These are phyloP conservation scores for Scenedesmus sp. DNA, from an alignment of 163 green algal genomes.

Conservation along the genomic window DNA sequence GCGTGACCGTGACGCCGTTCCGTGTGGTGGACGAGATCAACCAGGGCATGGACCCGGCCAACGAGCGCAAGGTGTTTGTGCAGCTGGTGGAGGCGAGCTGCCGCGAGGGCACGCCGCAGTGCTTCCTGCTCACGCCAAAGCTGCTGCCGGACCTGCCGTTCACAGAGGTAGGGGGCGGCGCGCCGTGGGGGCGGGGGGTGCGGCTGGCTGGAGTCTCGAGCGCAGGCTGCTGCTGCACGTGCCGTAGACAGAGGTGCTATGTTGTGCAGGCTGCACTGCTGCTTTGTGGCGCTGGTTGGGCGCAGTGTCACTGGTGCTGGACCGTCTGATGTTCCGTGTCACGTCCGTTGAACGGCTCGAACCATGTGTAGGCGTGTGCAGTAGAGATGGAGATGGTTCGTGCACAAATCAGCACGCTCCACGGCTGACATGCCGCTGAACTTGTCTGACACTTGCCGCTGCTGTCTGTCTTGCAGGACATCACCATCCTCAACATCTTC, in stretches of 20 bases:
- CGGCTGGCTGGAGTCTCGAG: neutral
- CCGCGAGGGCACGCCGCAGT: constrained; percentile 80
- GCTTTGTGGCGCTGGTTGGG: neutral
- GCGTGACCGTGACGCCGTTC: constrained; percentile 94
- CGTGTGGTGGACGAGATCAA: constrained; percentile 99
- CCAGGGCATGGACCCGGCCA: constrained; percentile 97
- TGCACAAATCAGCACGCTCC: neutral
- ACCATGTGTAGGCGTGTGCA: neutral
- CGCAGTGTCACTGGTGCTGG: neutral
- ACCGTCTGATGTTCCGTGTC: neutral
- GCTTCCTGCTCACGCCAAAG: constrained; percentile 99
- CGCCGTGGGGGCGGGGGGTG: too few species aligned
- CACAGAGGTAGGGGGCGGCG: constrained; percentile 48
- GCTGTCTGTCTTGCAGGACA: constrained; percentile 57
- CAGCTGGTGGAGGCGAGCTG: constrained; percentile 83
- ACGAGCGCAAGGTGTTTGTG: constrained; percentile 97
- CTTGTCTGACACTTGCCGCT: neutral
- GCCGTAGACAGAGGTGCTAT: neutral
- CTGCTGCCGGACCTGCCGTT: constrained; percentile 93
- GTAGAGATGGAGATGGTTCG: too few species aligned
- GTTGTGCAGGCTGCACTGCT: neutral
- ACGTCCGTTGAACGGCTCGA: neutral
- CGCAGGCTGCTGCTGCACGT: neutral
- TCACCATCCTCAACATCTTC: constrained; percentile 90
- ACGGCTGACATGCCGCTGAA: neutral